phyloP scores from a whole-genome alignment of 2,329 filamentous ascomycete species.

The Penicillium palitans region DNA sequence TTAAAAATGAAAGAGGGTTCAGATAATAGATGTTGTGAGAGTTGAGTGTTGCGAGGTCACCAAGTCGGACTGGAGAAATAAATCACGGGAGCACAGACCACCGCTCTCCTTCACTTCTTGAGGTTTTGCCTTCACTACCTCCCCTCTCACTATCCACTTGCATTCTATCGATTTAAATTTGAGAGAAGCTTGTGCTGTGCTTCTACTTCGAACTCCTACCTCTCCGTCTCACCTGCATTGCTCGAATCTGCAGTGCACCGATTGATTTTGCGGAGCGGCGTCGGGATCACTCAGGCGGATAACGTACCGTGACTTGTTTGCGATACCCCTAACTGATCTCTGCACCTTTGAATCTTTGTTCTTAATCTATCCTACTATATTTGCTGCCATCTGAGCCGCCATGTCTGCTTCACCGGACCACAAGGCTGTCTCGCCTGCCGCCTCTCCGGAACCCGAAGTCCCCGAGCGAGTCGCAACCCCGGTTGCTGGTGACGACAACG shows the following conservation, averaged over 20 bases:
- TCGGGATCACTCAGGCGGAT: constrained; percentile 5
- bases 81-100: constrained; percentile 33
- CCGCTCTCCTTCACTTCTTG: constrained; percentile 20
- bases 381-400: constrained; percentile 1
- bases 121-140: constrained; percentile 13
- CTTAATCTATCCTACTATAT: background rate
- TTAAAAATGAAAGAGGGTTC: background rate
- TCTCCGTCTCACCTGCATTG: background rate
- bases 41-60: constrained; percentile 8
- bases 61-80: constrained; percentile 19
- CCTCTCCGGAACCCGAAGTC: constrained; percentile 28
- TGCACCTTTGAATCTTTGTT: background rate
- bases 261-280: constrained; percentile 10
- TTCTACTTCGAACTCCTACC: background rate
- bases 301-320: constrained; percentile 17
- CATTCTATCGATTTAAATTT: background rate
- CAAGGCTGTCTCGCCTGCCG: constrained; percentile 24
- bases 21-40: constrained; percentile 5
- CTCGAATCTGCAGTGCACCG: background rate
- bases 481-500: constrained; percentile 25
- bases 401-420: constrained; percentile 45
- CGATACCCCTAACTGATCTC: background rate
- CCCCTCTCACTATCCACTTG: constrained; percentile 7
- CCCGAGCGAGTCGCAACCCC: constrained; percentile 30
- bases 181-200: background rate